Percentiles rank a stretch among this genome's conserved stretches.
Evolutionary conservation across 2,329 filamentous ascomycete species (phyloP).

Genomic region (Leptographium procerum): DNA sequence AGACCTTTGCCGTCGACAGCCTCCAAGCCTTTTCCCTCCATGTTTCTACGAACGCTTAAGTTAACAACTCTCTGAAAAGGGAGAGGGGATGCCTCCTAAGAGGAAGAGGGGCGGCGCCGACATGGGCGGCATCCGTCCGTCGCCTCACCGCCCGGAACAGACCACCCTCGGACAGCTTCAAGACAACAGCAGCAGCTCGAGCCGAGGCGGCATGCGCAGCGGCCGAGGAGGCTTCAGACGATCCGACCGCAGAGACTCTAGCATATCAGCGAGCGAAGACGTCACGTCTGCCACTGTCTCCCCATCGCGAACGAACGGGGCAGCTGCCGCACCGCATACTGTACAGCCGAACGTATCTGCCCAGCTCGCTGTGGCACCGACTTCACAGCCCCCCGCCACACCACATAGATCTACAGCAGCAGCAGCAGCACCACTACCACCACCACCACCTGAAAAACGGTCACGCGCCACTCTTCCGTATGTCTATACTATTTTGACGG

Average conservation of each 20-base stretch:
- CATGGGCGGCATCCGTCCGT: conserved; percentile 37
- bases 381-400: not conserved
- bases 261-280: conserved; percentile 19
- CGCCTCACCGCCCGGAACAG: conserved; percentile 51
- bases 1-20: not conserved
- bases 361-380: not conserved
- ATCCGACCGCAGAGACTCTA: conserved; percentile 40
- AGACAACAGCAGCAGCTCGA: conserved; percentile 20
- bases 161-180: conserved; percentile 42
- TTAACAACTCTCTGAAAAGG: conserved; percentile 2
- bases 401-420: not conserved
- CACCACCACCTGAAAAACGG: conserved; percentile 12
- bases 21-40: not conserved
- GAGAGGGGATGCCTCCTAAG: conserved; percentile 41
- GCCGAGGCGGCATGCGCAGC: conserved; percentile 31
- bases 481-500: conserved; percentile 65
- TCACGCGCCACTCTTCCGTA: conserved; percentile 30
- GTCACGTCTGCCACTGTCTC: conserved; percentile 7
- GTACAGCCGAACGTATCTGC: not conserved
- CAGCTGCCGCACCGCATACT: not conserved
- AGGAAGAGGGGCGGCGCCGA: conserved; percentile 46
- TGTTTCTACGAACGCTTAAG: not conserved
- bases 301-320: not conserved
- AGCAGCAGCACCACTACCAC: conserved; percentile 1
- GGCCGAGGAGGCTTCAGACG: conserved; percentile 29